phyloP scores from a whole-genome alignment of 179 eudicot species.

The Drosera spatulata region DNA sequence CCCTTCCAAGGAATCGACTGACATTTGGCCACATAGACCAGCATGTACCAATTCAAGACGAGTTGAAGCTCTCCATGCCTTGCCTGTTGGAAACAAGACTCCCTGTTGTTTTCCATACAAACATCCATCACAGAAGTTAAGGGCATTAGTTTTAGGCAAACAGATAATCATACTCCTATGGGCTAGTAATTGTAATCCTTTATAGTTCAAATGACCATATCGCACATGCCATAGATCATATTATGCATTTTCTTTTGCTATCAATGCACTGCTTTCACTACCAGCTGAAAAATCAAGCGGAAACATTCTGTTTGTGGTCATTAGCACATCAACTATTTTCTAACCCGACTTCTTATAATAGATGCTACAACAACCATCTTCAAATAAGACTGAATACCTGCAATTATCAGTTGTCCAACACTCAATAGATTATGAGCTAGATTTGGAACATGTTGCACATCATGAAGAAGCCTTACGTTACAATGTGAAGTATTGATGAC shows the following conservation, averaged over 20 bases:
- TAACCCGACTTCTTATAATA: slow-evolving; percentile 2
- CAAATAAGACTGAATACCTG: slow-evolving; percentile 5
- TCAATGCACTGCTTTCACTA: background rate
- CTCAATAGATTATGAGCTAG: slow-evolving; percentile 9
- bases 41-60: background rate
- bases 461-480: background rate
- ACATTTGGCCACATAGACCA: background rate
- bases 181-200: background rate
- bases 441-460: slow-evolving; percentile 6
- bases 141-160: too few species aligned
- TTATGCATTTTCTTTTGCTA: background rate
- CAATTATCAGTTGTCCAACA: slow-evolving; percentile 13
- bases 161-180: background rate
- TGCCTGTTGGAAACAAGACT: background rate
- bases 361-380: slow-evolving; percentile 4
- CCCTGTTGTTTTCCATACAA: background rate
- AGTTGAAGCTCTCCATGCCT: background rate
- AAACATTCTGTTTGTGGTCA: slow-evolving; percentile 1
- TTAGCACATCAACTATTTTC: background rate
- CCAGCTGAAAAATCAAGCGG: background rate
- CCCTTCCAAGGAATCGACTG: too few species aligned
- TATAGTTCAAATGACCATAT: slow-evolving; percentile 13
- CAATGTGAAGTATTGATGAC: slow-evolving; percentile 7
- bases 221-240: slow-evolving; percentile 8
- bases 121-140: background rate